Evolutionary conservation across 352 stramenopile genomes (phyloP).

Genomic region (Phytophthora macrochlamydospora): DNA sequence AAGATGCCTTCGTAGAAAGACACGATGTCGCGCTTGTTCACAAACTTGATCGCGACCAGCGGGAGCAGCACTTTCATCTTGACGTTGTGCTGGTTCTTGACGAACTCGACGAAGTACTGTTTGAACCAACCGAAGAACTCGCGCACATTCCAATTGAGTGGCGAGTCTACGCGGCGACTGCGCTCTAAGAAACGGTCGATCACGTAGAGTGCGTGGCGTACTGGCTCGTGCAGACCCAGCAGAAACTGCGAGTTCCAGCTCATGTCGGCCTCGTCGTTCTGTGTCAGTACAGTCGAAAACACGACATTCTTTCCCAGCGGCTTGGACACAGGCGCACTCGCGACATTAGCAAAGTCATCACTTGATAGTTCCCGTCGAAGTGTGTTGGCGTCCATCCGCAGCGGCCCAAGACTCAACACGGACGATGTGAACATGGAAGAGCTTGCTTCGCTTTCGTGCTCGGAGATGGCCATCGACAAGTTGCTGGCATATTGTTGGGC

Average conservation of each 20-base stretch:
- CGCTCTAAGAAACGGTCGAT: slow-evolving; percentile 83
- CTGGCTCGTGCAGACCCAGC: slow-evolving; percentile 75
- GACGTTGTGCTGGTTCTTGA: slow-evolving; percentile 71
- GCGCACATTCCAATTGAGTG: slow-evolving; percentile 54
- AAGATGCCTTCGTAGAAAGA: slow-evolving; percentile 70
- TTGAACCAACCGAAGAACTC: slow-evolving; percentile 88
- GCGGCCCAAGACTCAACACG: slow-evolving; percentile 26
- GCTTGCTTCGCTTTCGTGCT: slow-evolving; percentile 45
- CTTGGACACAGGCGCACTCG: slow-evolving; percentile 50
- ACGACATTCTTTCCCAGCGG: slow-evolving; percentile 53
- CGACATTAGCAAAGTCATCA: slow-evolving; percentile 47
- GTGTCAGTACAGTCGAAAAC: slow-evolving; percentile 71
- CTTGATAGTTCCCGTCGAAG: slow-evolving; percentile 42
- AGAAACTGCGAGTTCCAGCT: slow-evolving; percentile 83
- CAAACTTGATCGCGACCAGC: slow-evolving; percentile 62
- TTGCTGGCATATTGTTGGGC: slow-evolving; percentile 33
- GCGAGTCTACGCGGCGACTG: slow-evolving; percentile 47
- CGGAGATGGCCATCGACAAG: slow-evolving; percentile 41
- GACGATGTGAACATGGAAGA: slow-evolving; percentile 25
- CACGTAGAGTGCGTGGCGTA: slow-evolving; percentile 81
- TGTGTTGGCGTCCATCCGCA: slow-evolving; percentile 37
- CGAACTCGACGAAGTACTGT: slow-evolving; percentile 79
- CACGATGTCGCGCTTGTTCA: slow-evolving; percentile 67
- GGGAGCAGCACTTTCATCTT: slow-evolving; percentile 72
- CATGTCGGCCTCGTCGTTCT: slow-evolving; percentile 52